Conservation (phyloP, 805 yeast species). For the Starmerella vaccinii region DNA sequence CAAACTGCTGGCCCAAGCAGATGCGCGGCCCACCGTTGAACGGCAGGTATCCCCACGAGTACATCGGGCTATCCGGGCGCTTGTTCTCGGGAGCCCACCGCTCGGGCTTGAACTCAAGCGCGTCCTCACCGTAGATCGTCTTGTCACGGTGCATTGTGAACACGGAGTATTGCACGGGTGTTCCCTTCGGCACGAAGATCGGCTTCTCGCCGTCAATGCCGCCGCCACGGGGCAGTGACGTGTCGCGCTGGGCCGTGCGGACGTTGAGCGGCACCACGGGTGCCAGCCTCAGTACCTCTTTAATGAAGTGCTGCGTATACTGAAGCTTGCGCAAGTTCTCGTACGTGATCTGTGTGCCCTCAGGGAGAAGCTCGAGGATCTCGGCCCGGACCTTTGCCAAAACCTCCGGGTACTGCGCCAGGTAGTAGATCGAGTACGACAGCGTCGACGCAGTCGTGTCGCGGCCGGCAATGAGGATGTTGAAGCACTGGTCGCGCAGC, state of each 20-base stretch:
- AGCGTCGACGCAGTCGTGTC: conserved; percentile 43
- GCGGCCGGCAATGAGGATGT: conserved; percentile 41
- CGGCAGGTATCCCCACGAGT: conserved; percentile 39
- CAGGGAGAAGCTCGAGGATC: conserved; percentile 19
- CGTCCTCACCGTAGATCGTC: conserved; percentile 36
- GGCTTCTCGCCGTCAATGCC: conserved; percentile 33
- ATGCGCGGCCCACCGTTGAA: conserved; percentile 45
- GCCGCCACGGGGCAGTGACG: conserved; percentile 41
- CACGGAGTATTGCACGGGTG: conserved; percentile 32
- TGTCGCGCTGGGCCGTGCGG: conserved; percentile 35
- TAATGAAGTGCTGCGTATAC: conserved; percentile 37
- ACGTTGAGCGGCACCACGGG: conserved; percentile 40
- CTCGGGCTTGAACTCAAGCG: conserved; percentile 36
- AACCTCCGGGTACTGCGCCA: conserved; percentile 35
- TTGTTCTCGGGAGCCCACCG: conserved; percentile 34
- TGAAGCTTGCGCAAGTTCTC: conserved; percentile 37
- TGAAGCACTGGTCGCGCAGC: conserved; percentile 39
- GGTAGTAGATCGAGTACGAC: conserved; percentile 35
- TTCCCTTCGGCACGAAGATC: conserved; percentile 35
- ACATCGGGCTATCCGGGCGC: conserved; percentile 24
- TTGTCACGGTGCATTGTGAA: conserved; percentile 35
- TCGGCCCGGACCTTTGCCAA: conserved; percentile 32
- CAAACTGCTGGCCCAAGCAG: conserved; percentile 44
- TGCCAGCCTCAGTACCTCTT: conserved; percentile 38
- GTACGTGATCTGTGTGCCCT: conserved; percentile 29